phyloP scores from a whole-genome alignment of 1,284 basidiomycete species.

The Trichosporon sp. region DNA sequence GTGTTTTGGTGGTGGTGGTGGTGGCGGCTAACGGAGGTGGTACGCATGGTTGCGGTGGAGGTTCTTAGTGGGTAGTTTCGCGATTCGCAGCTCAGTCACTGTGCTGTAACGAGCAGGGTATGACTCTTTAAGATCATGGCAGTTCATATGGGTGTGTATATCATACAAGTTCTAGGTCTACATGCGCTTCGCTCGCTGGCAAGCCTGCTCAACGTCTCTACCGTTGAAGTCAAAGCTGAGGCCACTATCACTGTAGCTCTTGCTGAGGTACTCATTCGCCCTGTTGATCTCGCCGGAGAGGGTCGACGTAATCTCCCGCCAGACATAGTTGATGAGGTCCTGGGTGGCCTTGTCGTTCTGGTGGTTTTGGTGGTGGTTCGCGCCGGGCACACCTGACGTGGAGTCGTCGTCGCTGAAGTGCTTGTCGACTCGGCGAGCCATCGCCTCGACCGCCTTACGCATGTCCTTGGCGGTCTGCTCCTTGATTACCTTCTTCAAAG shows the following conservation, averaged over 20 bases:
- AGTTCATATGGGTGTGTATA: background rate
- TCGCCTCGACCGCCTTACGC: slow-evolving; percentile 75
- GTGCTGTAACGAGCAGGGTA: no score
- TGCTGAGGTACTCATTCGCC: slow-evolving; percentile 68
- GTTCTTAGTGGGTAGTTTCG: background rate
- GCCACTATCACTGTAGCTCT: slow-evolving; percentile 74
- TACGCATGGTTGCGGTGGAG: background rate
- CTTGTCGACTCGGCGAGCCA: slow-evolving; percentile 91
- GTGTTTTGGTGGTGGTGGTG: background rate
- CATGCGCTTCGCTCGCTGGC: slow-evolving; percentile 60
- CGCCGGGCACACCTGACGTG: background rate
- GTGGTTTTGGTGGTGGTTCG: background rate
- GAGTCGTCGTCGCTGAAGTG: slow-evolving; percentile 67
- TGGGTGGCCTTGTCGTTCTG: slow-evolving; percentile 56
- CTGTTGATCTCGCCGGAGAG: slow-evolving; percentile 70
- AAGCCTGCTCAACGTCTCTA: slow-evolving; percentile 75
- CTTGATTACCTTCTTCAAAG: slow-evolving; percentile 81
- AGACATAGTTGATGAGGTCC: slow-evolving; percentile 76
- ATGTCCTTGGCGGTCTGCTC: slow-evolving; percentile 87
- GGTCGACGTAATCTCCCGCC: slow-evolving; percentile 84
- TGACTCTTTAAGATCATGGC: background rate
- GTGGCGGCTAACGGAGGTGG: background rate
- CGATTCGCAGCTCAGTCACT: background rate
- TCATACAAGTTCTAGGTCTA: slow-evolving; percentile 2
- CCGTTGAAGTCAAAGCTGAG: slow-evolving; percentile 71